Evolutionary conservation across 2,329 filamentous ascomycete species (phyloP), one percentile per base, ranked within the genome.

Genomic region (Trichophyton mentagrophytes): DNA sequence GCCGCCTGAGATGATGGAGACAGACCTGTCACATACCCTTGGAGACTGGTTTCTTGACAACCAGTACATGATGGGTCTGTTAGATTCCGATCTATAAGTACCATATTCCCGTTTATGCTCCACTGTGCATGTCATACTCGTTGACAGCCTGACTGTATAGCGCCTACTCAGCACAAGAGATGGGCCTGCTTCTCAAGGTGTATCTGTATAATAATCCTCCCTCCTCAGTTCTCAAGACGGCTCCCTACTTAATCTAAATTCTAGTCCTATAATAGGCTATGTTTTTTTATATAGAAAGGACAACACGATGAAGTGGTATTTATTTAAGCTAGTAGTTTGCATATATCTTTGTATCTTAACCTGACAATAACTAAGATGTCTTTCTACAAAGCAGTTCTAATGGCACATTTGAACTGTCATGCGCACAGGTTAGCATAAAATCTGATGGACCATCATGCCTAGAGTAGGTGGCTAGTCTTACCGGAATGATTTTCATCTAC

Each of bases 11-110:
- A 61, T 57, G 44, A 42, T 62, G 25, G 58, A 66, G 66, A 56
- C 64, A 64, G 4, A 68, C 74, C 62, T 69, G 61, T 69, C 73
- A 25, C 72, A 78, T 36, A 79, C 83, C 53, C 71, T 86, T 62
- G 81, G 81, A 1, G 83, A 85, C 63, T 87, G 84, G 84, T 86
- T 85, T 65, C 83, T 81, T 2, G 82, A 84, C 1, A 86, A 82
- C 62, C 78, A 80, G 60, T 84, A 85, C 66, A 81, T 87, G 74
- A 79, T 87, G 75, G 82, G 82, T 0, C 67, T 87, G 61, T 69
- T 87, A 68, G 85, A 87, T 67, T 82, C 85, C 61, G 84, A 86
- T 65, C 55, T 73, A 25, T 64, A 61, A 56, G 9, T n/a, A 53
- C 30, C 6, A 30, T 25, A 11, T 30, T 53, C 33, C 33, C 3